Conservation (phyloP, 441 rosid genomes). For the Adansonia madagascariensis region DNA sequence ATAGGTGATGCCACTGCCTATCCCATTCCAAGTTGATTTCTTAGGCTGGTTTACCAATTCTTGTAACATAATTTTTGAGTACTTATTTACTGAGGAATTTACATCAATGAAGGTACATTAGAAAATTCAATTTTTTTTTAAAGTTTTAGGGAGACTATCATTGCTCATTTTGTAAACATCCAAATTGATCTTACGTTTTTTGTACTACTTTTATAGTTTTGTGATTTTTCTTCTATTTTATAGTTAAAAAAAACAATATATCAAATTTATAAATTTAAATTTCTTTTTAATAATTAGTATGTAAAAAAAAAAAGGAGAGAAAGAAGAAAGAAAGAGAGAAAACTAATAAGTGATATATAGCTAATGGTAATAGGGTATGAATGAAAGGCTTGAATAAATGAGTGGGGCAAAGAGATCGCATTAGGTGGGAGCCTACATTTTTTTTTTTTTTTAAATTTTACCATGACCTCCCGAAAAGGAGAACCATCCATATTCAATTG, state of each 20-base stretch:
- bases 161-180: background rate
- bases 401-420: conserved; percentile 4
- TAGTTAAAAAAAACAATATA: background rate
- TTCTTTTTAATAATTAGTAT: background rate
- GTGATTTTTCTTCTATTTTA: background rate
- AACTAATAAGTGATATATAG: background rate
- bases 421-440: conserved; percentile 37
- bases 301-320: background rate
- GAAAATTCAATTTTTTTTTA: background rate
- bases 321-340: background rate
- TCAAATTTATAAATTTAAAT: background rate
- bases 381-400: background rate
- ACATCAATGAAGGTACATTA: background rate
- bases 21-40: background rate
- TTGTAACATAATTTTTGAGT: background rate
- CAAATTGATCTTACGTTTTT: background rate
- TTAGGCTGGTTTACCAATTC: background rate
- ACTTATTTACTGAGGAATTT: background rate
- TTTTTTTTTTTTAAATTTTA: conserved; percentile 7
- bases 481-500: conserved; percentile 17
- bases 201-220: background rate
- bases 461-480: conserved; percentile 36
- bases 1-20: background rate
- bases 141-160: conserved; percentile 5
- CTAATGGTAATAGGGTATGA: background rate